Evolutionary conservation across 2,329 filamentous ascomycete species (phyloP).

Genomic region (Coniochaeta pulveracea): DNA sequence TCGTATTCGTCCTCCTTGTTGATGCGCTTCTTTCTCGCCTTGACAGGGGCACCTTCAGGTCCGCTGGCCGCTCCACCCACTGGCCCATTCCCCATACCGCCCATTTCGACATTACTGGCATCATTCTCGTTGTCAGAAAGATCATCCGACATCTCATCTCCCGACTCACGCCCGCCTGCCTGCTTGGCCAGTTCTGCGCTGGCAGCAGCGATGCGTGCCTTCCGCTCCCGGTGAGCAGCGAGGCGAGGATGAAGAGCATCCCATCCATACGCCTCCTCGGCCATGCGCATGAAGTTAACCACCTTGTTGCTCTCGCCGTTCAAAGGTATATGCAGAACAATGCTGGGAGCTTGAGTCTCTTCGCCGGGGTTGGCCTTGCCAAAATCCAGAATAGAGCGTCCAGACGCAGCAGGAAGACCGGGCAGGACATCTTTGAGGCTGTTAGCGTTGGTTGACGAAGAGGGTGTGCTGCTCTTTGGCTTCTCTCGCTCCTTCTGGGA

Average conservation of each 20-base stretch:
- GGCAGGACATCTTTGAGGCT: constrained; percentile 33
- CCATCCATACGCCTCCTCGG: constrained; percentile 89
- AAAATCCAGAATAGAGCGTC: constrained; percentile 50
- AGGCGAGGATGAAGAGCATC: constrained; percentile 85
- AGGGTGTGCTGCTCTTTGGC: constrained; percentile 23
- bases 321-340: constrained; percentile 74
- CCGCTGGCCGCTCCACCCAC: constrained; percentile 39
- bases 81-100: constrained; percentile 45
- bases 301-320: constrained; percentile 78
- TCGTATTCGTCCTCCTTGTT: constrained; percentile 77
- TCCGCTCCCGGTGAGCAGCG: constrained; percentile 77
- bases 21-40: constrained; percentile 67
- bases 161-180: constrained; percentile 55
- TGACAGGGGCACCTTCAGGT: constrained; percentile 47
- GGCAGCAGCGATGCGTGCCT: constrained; percentile 78
- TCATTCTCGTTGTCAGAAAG: constrained; percentile 53
- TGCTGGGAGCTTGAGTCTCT: constrained; percentile 56
- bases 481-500: constrained; percentile 31
- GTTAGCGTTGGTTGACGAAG: constrained; percentile 38
- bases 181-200: constrained; percentile 74
- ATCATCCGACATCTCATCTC: constrained; percentile 79
- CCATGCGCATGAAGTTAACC: constrained; percentile 89
- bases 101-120: constrained; percentile 87
- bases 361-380: constrained; percentile 47
- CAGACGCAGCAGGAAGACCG: constrained; percentile 22